These are phyloP conservation scores for Globisporangium paddicum DNA, from an alignment of 352 stramenopile species.

Conservation along the genomic window DNA sequence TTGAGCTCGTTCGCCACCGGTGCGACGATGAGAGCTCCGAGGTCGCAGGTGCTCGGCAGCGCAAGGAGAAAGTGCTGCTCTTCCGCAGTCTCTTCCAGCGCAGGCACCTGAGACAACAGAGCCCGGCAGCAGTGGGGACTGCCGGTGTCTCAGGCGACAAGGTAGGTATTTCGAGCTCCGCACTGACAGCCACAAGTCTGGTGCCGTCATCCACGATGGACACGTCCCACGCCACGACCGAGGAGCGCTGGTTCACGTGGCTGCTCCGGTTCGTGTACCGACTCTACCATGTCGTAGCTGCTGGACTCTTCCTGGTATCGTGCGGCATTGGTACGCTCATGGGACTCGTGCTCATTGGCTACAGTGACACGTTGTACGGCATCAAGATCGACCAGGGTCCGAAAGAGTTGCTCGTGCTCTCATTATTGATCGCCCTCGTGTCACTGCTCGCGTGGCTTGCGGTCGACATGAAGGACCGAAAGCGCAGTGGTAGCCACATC, in stretches of 20 bases:
- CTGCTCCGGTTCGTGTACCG: constrained; percentile 38
- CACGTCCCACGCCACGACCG: constrained; percentile 47
- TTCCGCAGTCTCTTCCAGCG: constrained; percentile 39
- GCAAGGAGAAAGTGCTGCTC: constrained; percentile 75
- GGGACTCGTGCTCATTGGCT: constrained; percentile 43
- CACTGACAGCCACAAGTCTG: background rate
- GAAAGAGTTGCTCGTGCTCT: constrained; percentile 30
- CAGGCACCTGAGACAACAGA: too few species aligned
- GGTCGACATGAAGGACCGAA: constrained; percentile 38
- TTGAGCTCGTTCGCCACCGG: constrained; percentile 59
- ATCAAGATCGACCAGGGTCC: constrained; percentile 45
- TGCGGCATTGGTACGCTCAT: constrained; percentile 50
- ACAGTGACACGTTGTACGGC: constrained; percentile 43
- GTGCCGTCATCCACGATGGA: constrained; percentile 42
- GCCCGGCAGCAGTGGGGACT: too few species aligned
- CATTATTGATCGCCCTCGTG: constrained; percentile 23
- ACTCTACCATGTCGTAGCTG: constrained; percentile 25
- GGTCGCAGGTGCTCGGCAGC: constrained; percentile 43
- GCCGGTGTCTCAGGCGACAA: background rate
- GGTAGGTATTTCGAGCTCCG: background rate
- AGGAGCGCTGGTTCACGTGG: constrained; percentile 78
- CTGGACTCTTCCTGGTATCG: constrained; percentile 37
- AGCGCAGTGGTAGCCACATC: constrained; percentile 22
- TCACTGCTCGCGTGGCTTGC: constrained; percentile 50
- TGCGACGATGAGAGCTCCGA: constrained; percentile 57